Base-by-base conservation (phyloP, 2,329 filamentous ascomycete genomes). In the Coleophoma cylindrospora region DNA sequence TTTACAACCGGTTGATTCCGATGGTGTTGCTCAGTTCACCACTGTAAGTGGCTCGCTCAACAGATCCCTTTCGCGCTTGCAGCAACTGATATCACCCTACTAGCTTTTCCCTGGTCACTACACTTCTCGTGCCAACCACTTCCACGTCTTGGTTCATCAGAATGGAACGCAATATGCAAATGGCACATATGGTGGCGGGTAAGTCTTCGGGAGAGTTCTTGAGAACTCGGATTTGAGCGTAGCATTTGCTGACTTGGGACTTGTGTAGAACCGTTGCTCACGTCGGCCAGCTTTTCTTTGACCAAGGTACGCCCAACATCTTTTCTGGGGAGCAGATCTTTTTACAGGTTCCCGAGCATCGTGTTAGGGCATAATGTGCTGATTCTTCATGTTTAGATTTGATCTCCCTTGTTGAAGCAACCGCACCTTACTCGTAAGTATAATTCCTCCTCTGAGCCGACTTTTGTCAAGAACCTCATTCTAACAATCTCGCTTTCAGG, bases 241-340 rank as follows among this genome's bases (percentile, higher is more conserved):
- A 27, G 27, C 6, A 27, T 27, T 27, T 27, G 27, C 27, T 27
- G 27, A 27, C 27, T 27, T 27, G 27, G 27, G 27, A 10, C 27
- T 27, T 27, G 4, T 5, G 27, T 10, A 27, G 27, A 27, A 27
- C 27, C 7, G 43, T 47, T 14, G 32, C 27, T 7, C 27, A 53
- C 60, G 44, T 84, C 40, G 81, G 82, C 22, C 81, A 86, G 64
- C 63, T 82, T 49, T 86, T 81, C 72, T 81, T 83, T 61, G 79
- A 84, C 64, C 76, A 84, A 62, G 27, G 27, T 27, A 27, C 9
- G 27, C 7, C 3, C 27, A 27, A 8, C 6, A 27, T 2, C 27
- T 5, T 27, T 27, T 8, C 7, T 27, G 6, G 7, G 27, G 27
- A 27, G 27, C 9, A 27, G 27, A 27, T 7, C 2, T 3, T 27